Percentiles rank a stretch among this genome's conserved stretches.
phyloP scores from a whole-genome alignment of 148 eudicot genomes.

The Arbutus unedo region DNA sequence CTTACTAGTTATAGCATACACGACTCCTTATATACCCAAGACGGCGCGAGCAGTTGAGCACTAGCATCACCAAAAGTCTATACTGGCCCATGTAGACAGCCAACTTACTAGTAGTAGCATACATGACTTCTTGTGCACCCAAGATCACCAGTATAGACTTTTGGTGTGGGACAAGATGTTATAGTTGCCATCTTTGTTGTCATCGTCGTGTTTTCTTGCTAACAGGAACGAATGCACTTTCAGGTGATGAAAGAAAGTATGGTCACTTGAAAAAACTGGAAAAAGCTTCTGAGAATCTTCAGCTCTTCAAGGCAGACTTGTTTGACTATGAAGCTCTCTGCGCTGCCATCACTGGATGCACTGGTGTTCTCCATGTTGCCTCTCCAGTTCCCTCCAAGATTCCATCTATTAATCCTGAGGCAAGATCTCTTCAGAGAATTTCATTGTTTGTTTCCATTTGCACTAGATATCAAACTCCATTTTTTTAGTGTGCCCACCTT shows the following conservation, averaged over 20 bases:
- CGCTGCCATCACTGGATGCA: constrained; percentile 7
- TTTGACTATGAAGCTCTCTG: background rate
- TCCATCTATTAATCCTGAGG: background rate
- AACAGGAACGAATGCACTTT: background rate
- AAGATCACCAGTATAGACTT: too few species aligned
- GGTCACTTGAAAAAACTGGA: constrained; percentile 14
- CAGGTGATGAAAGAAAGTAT: constrained; percentile 12
- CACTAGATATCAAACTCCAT: background rate
- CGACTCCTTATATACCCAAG: too few species aligned
- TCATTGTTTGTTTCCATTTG: background rate
- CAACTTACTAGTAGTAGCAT: too few species aligned
- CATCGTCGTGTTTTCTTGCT: too few species aligned
- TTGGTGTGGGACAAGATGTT: too few species aligned
- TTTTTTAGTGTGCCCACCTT: background rate
- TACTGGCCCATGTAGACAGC: too few species aligned
- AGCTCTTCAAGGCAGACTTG: constrained; percentile 11
- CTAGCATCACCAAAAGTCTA: too few species aligned
- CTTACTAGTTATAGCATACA: too few species aligned
- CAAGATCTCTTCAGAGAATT: background rate
- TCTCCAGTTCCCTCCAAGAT: background rate
- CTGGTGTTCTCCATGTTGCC: constrained; percentile 11
- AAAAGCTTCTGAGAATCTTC: constrained; percentile 12
- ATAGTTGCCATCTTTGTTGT: too few species aligned
- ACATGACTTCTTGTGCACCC: too few species aligned
- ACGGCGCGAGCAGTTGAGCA: too few species aligned